Base-by-base conservation (phyloP, 495 filamentous ascomycete species). In the Hyphodiscus hymeniophilus region DNA sequence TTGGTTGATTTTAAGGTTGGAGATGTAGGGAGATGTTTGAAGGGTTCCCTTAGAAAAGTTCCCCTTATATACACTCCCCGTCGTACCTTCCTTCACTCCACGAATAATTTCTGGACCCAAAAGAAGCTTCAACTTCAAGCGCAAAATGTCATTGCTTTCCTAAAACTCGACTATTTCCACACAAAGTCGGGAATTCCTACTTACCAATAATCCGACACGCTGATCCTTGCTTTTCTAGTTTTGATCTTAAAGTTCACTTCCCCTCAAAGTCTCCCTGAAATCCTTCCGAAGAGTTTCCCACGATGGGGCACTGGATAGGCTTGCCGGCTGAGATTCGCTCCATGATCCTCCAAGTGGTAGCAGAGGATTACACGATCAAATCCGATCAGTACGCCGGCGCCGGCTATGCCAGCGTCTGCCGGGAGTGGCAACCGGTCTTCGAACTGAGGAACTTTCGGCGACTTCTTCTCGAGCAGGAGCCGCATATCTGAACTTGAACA, bases 381-480 rank as follows among this genome's bases (percentile, higher is more conserved):
- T 47, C 47, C 38, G 52, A 55, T 51, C 52, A 1, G 42, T 44
- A 51, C 41, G 48, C 48, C 48, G 36, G 23, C 48, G 45, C 52
- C 23, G 40, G 24, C 41, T 60, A 52, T 45, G 54, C 52, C 26
- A 45, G 52, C 24, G 56, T 59, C 39, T 61, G 59, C 18, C 47
- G 48, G 40, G 53, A 61, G 48, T 57, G 56, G 52, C 50, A 57
- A 42, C 39, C 41, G 4, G 47, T 56, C 52, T 56, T 59, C 35
- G 56, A 54, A 54, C 42, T 52, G 48, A 50, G 46, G 30, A 48
- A 54, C 22, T 56, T 58, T 48, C 41, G 54, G 44, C 24, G 52
- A 57, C 52, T 59, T 54, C 15, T 51, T 47, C 24, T 60, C 42
- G 47, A 52, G 36, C 50, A 51, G 42, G 36, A 45, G 26, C n/a